Base-by-base conservation (phyloP, 2,329 filamentous ascomycete genomes). In the Ophiosphaerella narmari region DNA sequence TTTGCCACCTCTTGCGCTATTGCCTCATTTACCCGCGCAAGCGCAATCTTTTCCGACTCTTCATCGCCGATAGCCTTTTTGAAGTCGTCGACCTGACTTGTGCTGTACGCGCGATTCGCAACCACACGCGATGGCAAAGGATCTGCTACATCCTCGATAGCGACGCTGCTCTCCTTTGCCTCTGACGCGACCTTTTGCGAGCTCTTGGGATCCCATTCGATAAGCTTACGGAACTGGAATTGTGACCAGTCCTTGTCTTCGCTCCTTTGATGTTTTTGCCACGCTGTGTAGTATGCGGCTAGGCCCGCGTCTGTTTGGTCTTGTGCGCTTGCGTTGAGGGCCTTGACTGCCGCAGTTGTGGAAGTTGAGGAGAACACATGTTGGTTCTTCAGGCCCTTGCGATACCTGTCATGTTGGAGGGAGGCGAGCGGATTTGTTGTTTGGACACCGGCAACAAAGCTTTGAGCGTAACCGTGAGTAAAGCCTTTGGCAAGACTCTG, bases 401-500 rank as follows among this genome's bases (percentile, higher is more conserved):
- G 77, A 67, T 81, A 78, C 48, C 76, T 68, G 39, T 70, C 69
- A 52, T 72, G 67, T 63, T 68, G 70, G 66, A 86, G 77, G 36
- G 80, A 76, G 56, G 80, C 81, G 50, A 85, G 74, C 37, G 78
- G 76, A 48, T 81, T 81, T 62, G 82, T 81, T 57, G 83, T 80
- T 36, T 91, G 72, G 79, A 86, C 82, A 68, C 91, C 93, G 71
- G 94, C 94, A 78, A 99, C 91, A 78, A 97, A 88, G 58, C 92
- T 96, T 76, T 97, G 93, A 67, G 92, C 92, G 84, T 97, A 97
- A 78, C 93, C 93, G 85, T 97, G 91, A 75, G 91, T 93, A 76
- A 97, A 89, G 71, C 92, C 91, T 81, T 97, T 97, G 73, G 90
- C 87, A 79, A 97, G 89, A 88, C 90, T 92, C 84, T 93, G 90